Base-by-base conservation (phyloP, 306 rosid species). In the Calophaca sinica region DNA sequence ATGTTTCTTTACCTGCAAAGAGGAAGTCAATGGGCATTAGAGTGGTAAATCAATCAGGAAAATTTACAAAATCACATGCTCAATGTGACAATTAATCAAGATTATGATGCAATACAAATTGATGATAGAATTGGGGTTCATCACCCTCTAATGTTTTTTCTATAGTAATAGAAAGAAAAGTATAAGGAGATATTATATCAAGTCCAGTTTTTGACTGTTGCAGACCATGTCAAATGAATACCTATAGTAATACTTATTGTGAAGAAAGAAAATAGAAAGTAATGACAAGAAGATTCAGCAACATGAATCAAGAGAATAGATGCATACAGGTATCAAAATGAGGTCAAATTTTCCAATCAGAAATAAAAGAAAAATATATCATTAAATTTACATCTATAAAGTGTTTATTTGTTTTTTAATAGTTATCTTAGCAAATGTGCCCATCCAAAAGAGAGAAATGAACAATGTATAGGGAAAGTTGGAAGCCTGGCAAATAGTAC, bases 1-100 rank as follows among this genome's bases (percentile, higher is more conserved):
- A 75, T 94, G 98, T 79, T 94, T 94, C 85, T 94, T 91, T 29
- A 91, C 91, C 98, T 93, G 68, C 6, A 53, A 71, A 35, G 29
- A 20, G 62, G n/a, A 54, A 61, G 52, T 52, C 35, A 35, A 61
- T 32, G 41, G 6, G 61, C 55, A 72, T 59, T 33, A 8, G 55
- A 33, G 10, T 10, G 42, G 39, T 45, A 46, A 62, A 75, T 7
- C 6, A 7, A 61, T 62, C 12, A 33, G 9, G 38, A 8, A 44
- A 53, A 54, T 26, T 61, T 20, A 55, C 44, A 68, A 7, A 62
- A 39, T 20, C 62, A 48, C 61, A 74, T 29, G 28, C 52, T 36
- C 68, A 45, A 20, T 20, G 26, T 20, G 26, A 20, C 26, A 20
- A 20, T 20, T 20, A 20, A 20, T 20, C 26, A 20, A 20, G 26